Percentiles rank a stretch among this genome's conserved stretches.
phyloP scores from a whole-genome alignment of 2,329 filamentous ascomycete genomes.

The Dactylellina cionopaga region DNA sequence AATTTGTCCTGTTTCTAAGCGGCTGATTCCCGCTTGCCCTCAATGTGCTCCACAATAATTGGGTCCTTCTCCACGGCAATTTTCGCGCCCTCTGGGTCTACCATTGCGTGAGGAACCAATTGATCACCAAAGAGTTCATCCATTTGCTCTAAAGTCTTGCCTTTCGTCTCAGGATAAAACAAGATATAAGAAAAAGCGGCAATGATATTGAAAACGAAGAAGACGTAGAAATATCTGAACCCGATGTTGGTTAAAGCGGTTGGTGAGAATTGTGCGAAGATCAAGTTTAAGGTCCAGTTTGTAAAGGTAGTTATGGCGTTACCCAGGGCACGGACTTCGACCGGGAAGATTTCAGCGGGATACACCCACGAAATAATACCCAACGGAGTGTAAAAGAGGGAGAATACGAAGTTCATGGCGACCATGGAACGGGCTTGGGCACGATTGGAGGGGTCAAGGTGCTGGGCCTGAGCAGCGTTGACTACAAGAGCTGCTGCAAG shows the following conservation, averaged over 20 bases:
- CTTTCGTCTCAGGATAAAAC: conserved; percentile 52
- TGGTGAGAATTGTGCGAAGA: conserved; percentile 66
- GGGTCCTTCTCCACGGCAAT: conserved; percentile 55
- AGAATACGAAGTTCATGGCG: conserved; percentile 69
- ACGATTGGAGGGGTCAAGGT: conserved; percentile 59
- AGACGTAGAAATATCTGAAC: conserved; percentile 66
- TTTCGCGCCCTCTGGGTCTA: conserved; percentile 58
- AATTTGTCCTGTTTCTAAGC: too few species aligned
- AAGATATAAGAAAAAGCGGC: conserved; percentile 58
- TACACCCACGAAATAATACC: conserved; percentile 71
- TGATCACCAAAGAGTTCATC: conserved; percentile 57
- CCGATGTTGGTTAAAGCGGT: conserved; percentile 62
- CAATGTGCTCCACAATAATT: conserved; percentile 18
- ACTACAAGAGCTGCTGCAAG: conserved; percentile 70
- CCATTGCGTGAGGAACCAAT: conserved; percentile 60
- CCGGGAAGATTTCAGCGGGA: conserved; percentile 77
- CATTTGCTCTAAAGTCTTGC: conserved; percentile 37
- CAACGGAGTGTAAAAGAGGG: conserved; percentile 64
- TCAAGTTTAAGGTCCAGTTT: conserved; percentile 60
- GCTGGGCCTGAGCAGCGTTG: conserved; percentile 68
- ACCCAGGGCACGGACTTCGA: conserved; percentile 76
- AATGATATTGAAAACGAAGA: conserved; percentile 65
- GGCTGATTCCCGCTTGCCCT: too few species aligned
- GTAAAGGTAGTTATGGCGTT: conserved; percentile 69
- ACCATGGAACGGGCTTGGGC: conserved; percentile 66